Percentiles rank a stretch among this genome's conserved stretches.
These are phyloP conservation scores for Tulasnella sp. DNA, from an alignment of 768 basidiomycete species.

Conservation along the genomic window DNA sequence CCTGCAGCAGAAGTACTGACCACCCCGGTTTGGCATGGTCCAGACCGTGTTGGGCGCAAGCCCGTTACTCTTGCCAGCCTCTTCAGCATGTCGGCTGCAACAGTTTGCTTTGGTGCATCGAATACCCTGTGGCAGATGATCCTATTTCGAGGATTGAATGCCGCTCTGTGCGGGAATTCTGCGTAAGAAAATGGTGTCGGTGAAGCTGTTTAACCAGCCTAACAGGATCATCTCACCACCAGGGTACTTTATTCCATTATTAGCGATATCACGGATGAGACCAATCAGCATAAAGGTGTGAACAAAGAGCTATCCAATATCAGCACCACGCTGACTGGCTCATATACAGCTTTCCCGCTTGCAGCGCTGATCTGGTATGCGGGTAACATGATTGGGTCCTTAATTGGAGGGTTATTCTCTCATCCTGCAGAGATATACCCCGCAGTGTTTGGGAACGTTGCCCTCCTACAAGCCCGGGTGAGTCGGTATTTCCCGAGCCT, in stretches of 20 bases:
- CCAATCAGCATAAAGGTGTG: conserved; percentile 45
- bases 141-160: not conserved
- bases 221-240: not conserved
- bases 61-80: conserved; percentile 25
- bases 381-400: conserved; percentile 11
- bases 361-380: not conserved
- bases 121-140: not conserved
- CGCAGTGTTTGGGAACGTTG: not conserved
- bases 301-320: not conserved
- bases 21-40: not conserved
- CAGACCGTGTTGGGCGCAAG: conserved; percentile 22
- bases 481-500: not conserved
- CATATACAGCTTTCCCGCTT: not conserved
- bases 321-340: not conserved
- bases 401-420: conserved; percentile 42
- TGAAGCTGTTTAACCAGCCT: not conserved
- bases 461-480: not conserved
- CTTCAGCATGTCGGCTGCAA: conserved; percentile 3
- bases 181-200: conserved; percentile 1
- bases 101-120: conserved; percentile 20
- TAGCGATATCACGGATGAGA: conserved; percentile 56
- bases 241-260: conserved; percentile 48
- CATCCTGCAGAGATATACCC: not conserved
- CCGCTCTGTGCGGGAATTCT: conserved; percentile 16
- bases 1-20: conserved; percentile 24